Evolutionary conservation across 768 basidiomycete genomes (phyloP), one percentile per base, ranked within the genome.

Genomic region (Lactarius sp.): DNA sequence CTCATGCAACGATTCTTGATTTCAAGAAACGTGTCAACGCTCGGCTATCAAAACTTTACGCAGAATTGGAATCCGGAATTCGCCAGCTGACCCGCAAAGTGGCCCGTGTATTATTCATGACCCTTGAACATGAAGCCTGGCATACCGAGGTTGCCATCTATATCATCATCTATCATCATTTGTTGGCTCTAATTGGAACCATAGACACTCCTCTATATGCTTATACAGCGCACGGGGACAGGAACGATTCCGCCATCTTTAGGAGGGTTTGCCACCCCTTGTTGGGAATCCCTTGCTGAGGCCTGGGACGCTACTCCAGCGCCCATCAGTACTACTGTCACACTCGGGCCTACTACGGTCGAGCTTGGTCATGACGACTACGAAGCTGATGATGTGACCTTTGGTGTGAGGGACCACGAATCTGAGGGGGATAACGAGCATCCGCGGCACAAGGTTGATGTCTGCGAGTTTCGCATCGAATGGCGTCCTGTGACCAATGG

Each of bases 341-440:
- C 77, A 1, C 76, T 94, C 14, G 85, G 84, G 0, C 85, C 86
- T 0, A 80, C 80, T 1, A 77, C 71, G 0, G 70, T 98, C 42
- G 74, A 75, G 6, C 73, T 97, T 1, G 96, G 96, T 0, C 92
- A 94, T 68, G 82, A 96, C 67, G 96, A 99, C 70, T 64, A 71
- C 33, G 96, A 98, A 73, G 75, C 72, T 0, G 83, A 89, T 7
- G 94, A 98, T 71, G 68, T 66, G 18, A 37, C 39, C 8, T 36
- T 50, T 5, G 65, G 66, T 27, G 72, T 82, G 50, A 72, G 75
- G 18, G 75, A 74, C 8, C 87, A 95, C 70, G 84, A 87, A 60
- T 93, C 91, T 73, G 94, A 94, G 0, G 94, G 96, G 97, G 97
- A 99, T 72, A 94, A 93, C 69, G 97, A 99, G 75, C 80, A 86